Percentiles rank a stretch among this genome's conserved stretches.
phyloP scores from a whole-genome alignment of 306 rosid species.

The Rubus idaeus region DNA sequence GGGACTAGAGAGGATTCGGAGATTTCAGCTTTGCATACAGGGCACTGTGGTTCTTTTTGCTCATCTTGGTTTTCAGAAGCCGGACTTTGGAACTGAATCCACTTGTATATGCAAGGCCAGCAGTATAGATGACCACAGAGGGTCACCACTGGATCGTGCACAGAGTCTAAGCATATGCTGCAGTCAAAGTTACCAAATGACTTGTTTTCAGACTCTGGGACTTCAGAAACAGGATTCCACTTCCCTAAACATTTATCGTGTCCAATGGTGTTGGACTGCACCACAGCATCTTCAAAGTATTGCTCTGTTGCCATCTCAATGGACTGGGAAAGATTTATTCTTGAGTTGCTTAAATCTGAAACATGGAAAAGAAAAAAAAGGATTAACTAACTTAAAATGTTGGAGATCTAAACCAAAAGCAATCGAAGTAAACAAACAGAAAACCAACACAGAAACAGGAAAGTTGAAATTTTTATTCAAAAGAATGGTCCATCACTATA shows the following conservation, averaged over 20 bases:
- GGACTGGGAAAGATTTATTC: background rate
- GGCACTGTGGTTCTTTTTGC: conserved; percentile 50
- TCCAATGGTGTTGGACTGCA: conserved; percentile 32
- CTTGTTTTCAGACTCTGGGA: conserved; percentile 36
- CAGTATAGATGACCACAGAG: conserved; percentile 95
- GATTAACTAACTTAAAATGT: background rate
- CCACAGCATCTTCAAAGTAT: conserved; percentile 40
- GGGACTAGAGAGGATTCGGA: conserved; percentile 68
- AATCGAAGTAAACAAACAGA: background rate
- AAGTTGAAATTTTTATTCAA: background rate
- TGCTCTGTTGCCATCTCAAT: conserved; percentile 48
- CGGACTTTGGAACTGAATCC: conserved; percentile 53
- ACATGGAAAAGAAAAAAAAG: conserved; percentile 4
- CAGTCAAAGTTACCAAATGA: conserved; percentile 66
- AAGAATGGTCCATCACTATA: background rate
- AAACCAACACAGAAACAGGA: background rate
- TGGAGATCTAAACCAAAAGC: background rate
- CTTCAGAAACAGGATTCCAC: conserved; percentile 40
- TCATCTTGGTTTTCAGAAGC: conserved; percentile 34
- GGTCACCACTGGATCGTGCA: conserved; percentile 92
- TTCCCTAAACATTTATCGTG: conserved; percentile 41
- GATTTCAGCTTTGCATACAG: conserved; percentile 86
- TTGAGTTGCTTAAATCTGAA: conserved; percentile 30
- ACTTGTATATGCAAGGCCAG: conserved; percentile 96
- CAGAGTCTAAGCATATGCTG: conserved; percentile 80